Percentiles rank a stretch among this genome's conserved stretches.
Conservation (phyloP, 192 early-diverging fungal species). For the Mortierella hygrophila region DNA sequence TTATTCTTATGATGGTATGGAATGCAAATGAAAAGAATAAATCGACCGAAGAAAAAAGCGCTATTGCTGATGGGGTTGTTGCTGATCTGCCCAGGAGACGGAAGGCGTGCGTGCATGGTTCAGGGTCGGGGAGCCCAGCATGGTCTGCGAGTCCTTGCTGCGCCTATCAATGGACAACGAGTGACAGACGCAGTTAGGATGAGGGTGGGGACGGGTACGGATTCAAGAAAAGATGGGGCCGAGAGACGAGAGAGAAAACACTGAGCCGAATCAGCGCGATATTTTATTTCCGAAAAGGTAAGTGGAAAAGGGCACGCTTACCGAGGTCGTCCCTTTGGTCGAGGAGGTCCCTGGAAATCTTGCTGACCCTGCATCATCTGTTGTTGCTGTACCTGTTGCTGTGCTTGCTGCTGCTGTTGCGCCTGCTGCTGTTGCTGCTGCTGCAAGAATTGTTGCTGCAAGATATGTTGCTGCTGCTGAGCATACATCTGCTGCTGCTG, state of each 20-base stretch:
- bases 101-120: constrained; percentile 38
- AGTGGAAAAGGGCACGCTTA: constrained; percentile 19
- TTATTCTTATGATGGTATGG: background rate
- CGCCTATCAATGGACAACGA: constrained; percentile 18
- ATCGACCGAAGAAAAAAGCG: background rate
- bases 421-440: constrained; percentile 11
- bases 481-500: constrained; percentile 35
- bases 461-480: constrained; percentile 25
- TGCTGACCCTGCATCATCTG: constrained; percentile 46
- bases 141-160: constrained; percentile 41
- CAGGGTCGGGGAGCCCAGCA: constrained; percentile 38
- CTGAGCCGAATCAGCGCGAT: background rate
- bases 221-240: background rate
- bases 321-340: constrained; percentile 55
- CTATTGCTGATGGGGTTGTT: constrained; percentile 21
- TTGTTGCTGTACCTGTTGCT: constrained; percentile 15
- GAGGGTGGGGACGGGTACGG: background rate
- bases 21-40: background rate
- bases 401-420: constrained; percentile 7
- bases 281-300: background rate
- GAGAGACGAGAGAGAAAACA: background rate
- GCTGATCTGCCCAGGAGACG: constrained; percentile 51
- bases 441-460: constrained; percentile 29
- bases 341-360: constrained; percentile 43
- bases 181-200: background rate